phyloP scores from a whole-genome alignment of 805 yeast species.

The Nakazawaea molendinolei region DNA sequence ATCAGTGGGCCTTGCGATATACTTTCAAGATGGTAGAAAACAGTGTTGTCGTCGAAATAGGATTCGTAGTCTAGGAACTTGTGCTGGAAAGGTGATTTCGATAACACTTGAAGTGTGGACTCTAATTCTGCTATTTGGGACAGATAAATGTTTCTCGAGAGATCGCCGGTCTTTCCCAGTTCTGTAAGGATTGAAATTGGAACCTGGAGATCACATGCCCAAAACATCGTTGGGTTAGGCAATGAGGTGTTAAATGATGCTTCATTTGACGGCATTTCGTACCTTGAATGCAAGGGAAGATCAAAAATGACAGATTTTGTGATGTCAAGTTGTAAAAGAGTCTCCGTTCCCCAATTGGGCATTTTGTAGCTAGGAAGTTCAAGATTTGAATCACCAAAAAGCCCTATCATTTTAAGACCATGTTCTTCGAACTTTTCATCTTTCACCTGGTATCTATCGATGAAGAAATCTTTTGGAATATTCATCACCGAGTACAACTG shows the following conservation, averaged over 20 bases:
- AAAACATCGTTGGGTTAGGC: conserved; percentile 7
- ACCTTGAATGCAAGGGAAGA: conserved; percentile 10
- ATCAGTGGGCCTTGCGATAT: background rate
- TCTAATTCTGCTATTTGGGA: conserved; percentile 4
- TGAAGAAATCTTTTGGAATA: conserved; percentile 8
- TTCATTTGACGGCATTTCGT: background rate
- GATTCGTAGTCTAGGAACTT: conserved; percentile 9
- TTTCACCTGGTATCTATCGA: conserved; percentile 10
- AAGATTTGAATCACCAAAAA: conserved; percentile 9
- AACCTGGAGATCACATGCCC: conserved; percentile 11
- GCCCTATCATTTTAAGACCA: conserved; percentile 7
- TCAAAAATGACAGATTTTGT: background rate
- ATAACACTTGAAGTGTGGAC: conserved; percentile 3
- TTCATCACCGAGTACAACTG: conserved; percentile 4
- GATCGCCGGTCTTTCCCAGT: conserved; percentile 1
- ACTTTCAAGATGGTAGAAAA: conserved; percentile 8
- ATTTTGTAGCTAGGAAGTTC: conserved; percentile 10
- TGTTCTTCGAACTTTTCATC: conserved; percentile 4
- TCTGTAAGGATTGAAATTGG: conserved; percentile 5
- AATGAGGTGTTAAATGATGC: background rate
- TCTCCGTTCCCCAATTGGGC: conserved; percentile 12
- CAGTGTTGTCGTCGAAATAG: conserved; percentile 9
- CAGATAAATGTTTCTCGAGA: background rate
- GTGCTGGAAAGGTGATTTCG: conserved; percentile 9
- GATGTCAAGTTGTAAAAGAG: conserved; percentile 5